Percentiles rank a stretch among this genome's conserved stretches.
Conservation (phyloP, 2,329 filamentous ascomycete species). For the Aphanocladium album region DNA sequence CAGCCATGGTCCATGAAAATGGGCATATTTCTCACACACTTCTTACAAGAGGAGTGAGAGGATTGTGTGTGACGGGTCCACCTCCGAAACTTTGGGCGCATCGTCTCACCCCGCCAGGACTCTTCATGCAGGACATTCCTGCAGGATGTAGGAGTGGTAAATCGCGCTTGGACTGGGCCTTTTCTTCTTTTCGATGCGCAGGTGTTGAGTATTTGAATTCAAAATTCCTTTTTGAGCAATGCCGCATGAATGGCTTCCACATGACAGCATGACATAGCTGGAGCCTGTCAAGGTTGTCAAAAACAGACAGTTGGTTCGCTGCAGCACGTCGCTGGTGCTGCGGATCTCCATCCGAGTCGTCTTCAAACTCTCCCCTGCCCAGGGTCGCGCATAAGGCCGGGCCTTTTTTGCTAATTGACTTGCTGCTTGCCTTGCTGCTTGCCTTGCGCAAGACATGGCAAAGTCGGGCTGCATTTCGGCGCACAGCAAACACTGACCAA, state of each 20-base stretch:
- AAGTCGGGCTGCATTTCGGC: neutral
- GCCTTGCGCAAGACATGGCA: neutral
- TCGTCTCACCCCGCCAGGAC: neutral
- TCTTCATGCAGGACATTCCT: neutral
- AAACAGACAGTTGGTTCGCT: neutral
- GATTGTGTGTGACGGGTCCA: conserved; percentile 6
- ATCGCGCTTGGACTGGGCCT: neutral
- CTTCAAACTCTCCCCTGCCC: neutral
- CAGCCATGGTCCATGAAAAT: neutral
- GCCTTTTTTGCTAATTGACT: too few relatives aligned
- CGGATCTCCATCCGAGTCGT: neutral
- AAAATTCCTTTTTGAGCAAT: neutral
- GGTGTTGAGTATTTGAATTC: neutral
- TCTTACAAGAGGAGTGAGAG: conserved; percentile 9
- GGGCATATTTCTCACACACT: conserved; percentile 11
- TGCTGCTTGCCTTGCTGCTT: neutral
- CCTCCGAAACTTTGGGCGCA: conserved; percentile 6
- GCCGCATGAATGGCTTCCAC: neutral
- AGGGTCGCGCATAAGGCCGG: neutral
- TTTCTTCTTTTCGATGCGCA: neutral
- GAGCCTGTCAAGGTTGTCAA: neutral
- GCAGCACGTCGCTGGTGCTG: too few relatives aligned
- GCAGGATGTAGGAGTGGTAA: neutral
- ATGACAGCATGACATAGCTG: neutral
- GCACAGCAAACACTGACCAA: neutral